Base-by-base conservation (phyloP, 176 grass and related monocot genomes). In the Oryza longistaminata region DNA sequence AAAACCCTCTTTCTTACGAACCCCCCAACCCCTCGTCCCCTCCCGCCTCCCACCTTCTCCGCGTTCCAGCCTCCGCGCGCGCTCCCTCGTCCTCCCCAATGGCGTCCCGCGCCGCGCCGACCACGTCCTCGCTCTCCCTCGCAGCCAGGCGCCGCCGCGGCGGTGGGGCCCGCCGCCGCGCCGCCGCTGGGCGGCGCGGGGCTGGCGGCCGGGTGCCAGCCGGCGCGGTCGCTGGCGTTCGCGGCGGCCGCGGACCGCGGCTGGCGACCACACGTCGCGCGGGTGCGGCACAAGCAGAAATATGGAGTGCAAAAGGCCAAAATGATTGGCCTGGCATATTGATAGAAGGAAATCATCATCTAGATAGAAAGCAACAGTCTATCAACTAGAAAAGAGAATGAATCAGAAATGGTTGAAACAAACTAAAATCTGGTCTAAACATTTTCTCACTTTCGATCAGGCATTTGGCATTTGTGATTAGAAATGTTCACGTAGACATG, bases 181-280 rank as follows among this genome's bases (percentile, higher is more conserved):
- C 24, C 79, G 6, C 55, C 78, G 39, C 77, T 91, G 37, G n/a
- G n/a, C 80, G 74, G 15, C 60, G 71, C 79, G 75, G 83, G 17
- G 73, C 86, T 83, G 70, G 71, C 85, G 50, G 68, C 85, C 65
- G 70, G 82, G 69, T 82, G 85, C 85, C 86, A 78, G 82, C 74
- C 86, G 74, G 77, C 74, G 70, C 86, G 69, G 75, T 88, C 73
- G 34, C 82, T 75, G 26, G 83, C 88, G 75, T 87, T 85, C 80
- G 88, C 86, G 14, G 61, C 86, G 45, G 78, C 65, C 39, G 77
- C 50, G 35, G 83, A 82, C 65, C 88, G 31, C 85, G 83, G 78
- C 91, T 90, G 33, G 88, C 88, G 24, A 37, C 84, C 43, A n/a
- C 85, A 80, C 85, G 91, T 90, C 62, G 85, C 88, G 68, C n/a